Base-by-base conservation (phyloP, 768 basidiomycete species). In the Cystobasidiopsis lactophilus region DNA sequence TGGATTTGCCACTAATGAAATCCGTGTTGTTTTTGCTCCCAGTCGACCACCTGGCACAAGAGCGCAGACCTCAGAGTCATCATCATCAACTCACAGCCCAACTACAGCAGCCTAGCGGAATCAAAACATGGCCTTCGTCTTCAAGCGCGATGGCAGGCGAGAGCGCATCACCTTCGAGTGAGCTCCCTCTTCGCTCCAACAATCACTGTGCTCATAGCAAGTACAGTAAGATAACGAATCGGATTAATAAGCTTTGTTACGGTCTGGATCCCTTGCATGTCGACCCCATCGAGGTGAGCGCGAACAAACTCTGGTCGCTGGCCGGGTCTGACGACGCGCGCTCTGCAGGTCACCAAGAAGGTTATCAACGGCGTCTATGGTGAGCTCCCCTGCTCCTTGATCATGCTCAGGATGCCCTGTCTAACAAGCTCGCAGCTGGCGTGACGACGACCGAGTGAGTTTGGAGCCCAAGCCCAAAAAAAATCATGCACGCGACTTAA, bases 131-230 rank as follows among this genome's bases (percentile, higher is more conserved):
- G 53, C 60, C 14, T 61, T 49, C 49, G 60, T 61, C 30, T 61
- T 44, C 54, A 61, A 61, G 53, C 44, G 60, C 54, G 83, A 85
- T 45, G 63, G 63, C 26, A 59, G 63, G 58, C 86, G 85, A 68
- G 86, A 91, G 68, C 80, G 77, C 64, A 82, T 91, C 50, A 80
- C 84, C 61, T 91, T 91, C 62, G 86, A 91, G 64, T 91, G 91
- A 74, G 85, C 80, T 59, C 57, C 38, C 30, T 57, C 39, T 19
- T 31, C 38, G 18, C 23, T 55, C 30, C 9, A 23, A 5, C 13
- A 3, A 9, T 18, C 18, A 5, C 16, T 21, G 24, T 14, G 16
- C 1, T 18, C 23, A 11, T 3, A 3, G 16, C n/a, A n/a, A 29
- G 44, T 50, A 38, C 31, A 13, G 5, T 11, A 18, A 10, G 16